Percentiles rank a stretch among this genome's conserved stretches.
These are phyloP conservation scores for Mycena olivaceomarginata DNA, from an alignment of 768 basidiomycete genomes.

Conservation along the genomic window DNA sequence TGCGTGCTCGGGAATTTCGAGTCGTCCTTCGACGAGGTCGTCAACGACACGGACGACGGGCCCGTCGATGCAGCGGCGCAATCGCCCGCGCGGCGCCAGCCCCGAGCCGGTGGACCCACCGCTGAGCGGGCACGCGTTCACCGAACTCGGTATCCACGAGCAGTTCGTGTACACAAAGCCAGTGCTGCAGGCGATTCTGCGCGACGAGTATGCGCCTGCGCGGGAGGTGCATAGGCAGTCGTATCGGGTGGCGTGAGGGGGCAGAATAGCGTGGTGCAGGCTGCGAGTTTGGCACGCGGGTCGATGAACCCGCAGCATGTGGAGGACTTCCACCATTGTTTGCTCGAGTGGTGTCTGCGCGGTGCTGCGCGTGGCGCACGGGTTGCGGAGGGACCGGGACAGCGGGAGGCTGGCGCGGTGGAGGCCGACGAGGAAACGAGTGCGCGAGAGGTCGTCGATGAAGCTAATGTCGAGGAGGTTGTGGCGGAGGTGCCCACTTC, in stretches of 20 bases:
- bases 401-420: constrained; percentile 37
- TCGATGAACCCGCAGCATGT: constrained; percentile 65
- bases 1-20: constrained; percentile 80
- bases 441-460: background rate
- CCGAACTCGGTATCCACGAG: constrained; percentile 67
- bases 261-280: constrained; percentile 2
- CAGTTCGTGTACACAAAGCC: constrained; percentile 83
- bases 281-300: constrained; percentile 55
- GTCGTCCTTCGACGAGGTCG: constrained; percentile 64
- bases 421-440: too few species aligned
- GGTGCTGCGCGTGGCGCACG: constrained; percentile 47
- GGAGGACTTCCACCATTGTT: constrained; percentile 54
- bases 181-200: constrained; percentile 76
- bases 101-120: constrained; percentile 65
- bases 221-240: constrained; percentile 34
- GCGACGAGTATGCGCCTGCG: constrained; percentile 74
- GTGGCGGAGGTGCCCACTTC: background rate
- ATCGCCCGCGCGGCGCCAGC: constrained; percentile 47
- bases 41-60: constrained; percentile 60
- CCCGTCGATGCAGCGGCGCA: background rate
- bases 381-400: constrained; percentile 25
- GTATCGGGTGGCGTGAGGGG: constrained; percentile 7
- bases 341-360: constrained; percentile 68
- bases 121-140: constrained; percentile 66
- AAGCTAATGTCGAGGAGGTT: background rate